Evolutionary conservation across 768 basidiomycete genomes (phyloP), one percentile per base, ranked within the genome.

Genomic region (Gloeophyllum trabeum): DNA sequence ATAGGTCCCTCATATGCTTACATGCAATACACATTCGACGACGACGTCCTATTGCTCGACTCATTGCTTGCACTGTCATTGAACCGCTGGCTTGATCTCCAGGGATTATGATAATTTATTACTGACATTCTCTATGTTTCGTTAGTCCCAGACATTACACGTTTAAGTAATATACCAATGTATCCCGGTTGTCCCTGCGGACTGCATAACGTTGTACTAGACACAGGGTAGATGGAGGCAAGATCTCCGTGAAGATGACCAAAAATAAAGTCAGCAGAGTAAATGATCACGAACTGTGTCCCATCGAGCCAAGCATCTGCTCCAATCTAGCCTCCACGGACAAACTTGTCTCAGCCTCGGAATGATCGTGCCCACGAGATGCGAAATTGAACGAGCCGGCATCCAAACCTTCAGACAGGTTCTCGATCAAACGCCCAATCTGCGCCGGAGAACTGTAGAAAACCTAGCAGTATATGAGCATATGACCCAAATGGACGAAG

Each of bases 351-450:
- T 81, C 78, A 47, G 71, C 61, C 34, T 74, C 76, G 23, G 84
- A 77, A 46, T 79, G 65, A 30, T 66, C 40, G 16, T 78, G 79
- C 40, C 41, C 48, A 41, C 38, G 46, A 25, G 32, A 41, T 16
- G 39, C 54, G 54, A 89, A 76, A 54, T 89, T 89, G 67, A 89
- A 88, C 26, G 86, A 81, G 36, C 85, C 88, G 32, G 84, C 69
- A 48, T 91, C 88, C 66, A 78, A 76, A 24, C 79, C 81, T 56
- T 79, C 79, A 37, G 87, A 88, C 55, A 91, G 75, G 52, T 64
- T 76, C 55, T 91, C 88, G 44, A 91, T 87, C 45, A 91, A 69
- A 50, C 79, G 82, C 34, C 82, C 84, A 56, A 91, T 89, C 47
- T 88, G 80, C 32, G 77, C 73, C 19, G 81, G 69, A 14, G 84